Base-by-base conservation (phyloP, 2,329 filamentous ascomycete species). In the Atkinsonella hypoxylon region DNA sequence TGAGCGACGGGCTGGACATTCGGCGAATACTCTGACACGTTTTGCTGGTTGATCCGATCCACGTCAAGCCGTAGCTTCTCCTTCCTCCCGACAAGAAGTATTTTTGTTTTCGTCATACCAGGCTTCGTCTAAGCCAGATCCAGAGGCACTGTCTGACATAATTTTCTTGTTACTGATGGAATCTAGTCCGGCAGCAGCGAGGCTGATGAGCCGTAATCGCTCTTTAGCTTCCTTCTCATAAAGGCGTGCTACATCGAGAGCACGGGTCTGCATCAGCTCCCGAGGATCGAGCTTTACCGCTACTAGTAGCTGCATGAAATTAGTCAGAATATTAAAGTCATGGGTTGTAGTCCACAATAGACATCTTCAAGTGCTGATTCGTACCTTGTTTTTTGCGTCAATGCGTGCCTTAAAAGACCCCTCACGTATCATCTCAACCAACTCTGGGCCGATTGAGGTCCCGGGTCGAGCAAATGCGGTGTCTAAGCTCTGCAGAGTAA, bases 401-500 rank as follows among this genome's bases (percentile, higher is more conserved):
- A 98, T 84, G 30, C 89, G 79, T 8, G 89, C 89, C 56, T 89
- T 76, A 11, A 98, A 71, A 1, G 75, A 75, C 8, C 82, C 82
- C 12, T 75, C 72, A 48, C 82, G 75, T 59, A 98, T 96, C 80
- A 97, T 86, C 0, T 67, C 64, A 30, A 85, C 77, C 32, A 97
- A 73, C 67, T 98, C 93, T 22, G 75, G 70, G 59, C 89, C 82
- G 45, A 91, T 81, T 4, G 78, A 75, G 54, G 75, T 70, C 4
- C 77, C 78, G 0, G 79, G 71, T 2, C 75, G 70, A 0, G 81
- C 82, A 65, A 98, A 97, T 2, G 87, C 83, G 36, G 77, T 73
- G 9, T 86, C 81, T 73, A 98, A 80, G 54, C 82, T 89, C 18
- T 83, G 77, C 4, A 97, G 73, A 0, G 86, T 90, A 54, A 96